Evolutionary conservation across 192 early-diverging fungal species (phyloP).

Genomic region (Cladochytrium replicatum): DNA sequence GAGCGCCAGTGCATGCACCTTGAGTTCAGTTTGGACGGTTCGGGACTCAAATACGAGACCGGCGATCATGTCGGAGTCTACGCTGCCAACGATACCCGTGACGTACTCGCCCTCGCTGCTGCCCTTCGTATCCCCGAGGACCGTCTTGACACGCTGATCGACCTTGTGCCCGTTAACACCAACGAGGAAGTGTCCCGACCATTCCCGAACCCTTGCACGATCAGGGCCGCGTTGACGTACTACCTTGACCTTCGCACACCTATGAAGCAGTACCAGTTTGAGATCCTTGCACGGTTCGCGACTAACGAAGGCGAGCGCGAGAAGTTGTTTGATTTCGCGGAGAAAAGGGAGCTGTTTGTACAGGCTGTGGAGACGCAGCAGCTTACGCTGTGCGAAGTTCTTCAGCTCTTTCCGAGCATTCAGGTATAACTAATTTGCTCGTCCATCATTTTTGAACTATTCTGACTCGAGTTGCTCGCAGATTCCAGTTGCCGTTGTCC

Average conservation of each 20-base stretch:
- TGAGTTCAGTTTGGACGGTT: conserved; percentile 81
- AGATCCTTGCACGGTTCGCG: conserved; percentile 42
- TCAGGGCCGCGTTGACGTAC: conserved; percentile 76
- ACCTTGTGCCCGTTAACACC: conserved; percentile 58
- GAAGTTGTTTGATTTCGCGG: conserved; percentile 22
- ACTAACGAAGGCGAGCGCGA: conserved; percentile 24
- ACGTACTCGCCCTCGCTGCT: conserved; percentile 48
- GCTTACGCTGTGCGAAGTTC: conserved; percentile 64
- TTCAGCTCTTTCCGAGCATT: conserved; percentile 53
- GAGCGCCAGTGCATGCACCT: conserved; percentile 85
- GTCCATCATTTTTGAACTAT: background rate
- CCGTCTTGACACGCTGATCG: conserved; percentile 59
- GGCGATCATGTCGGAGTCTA: conserved; percentile 95
- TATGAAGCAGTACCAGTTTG: conserved; percentile 46
- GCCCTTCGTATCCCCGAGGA: conserved; percentile 15
- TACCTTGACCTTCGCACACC: conserved; percentile 80
- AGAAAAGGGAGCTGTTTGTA: conserved; percentile 32
- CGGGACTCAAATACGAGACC: conserved; percentile 73
- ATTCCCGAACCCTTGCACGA: conserved; percentile 75
- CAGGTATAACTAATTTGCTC: conserved; percentile 10
- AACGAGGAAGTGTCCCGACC: no score
- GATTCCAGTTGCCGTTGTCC: conserved; percentile 72
- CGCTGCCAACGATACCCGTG: conserved; percentile 72
- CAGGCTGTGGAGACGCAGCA: conserved; percentile 26
- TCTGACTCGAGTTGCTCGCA: conserved; percentile 1